Percentiles rank a stretch among this genome's conserved stretches.
Conservation (phyloP, 139 green algal genomes). For the Desmodesmus armatus region DNA sequence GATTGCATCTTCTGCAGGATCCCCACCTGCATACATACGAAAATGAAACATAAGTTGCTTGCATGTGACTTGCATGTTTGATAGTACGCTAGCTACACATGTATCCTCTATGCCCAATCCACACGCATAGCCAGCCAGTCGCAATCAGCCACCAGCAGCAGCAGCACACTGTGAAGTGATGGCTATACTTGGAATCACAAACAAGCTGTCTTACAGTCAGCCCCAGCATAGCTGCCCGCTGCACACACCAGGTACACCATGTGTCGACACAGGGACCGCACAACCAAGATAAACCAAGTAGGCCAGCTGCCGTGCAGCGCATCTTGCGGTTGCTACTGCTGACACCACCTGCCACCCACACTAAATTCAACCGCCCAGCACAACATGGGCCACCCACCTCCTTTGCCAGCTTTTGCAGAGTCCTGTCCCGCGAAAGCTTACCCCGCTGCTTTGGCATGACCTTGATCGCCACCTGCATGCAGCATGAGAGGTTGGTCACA, state of each 20-base stretch:
- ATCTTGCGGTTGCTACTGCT: not conserved
- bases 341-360: not conserved
- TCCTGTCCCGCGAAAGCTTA: conserved; percentile 54
- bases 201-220: no score
- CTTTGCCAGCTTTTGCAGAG: conserved; percentile 62
- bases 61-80: no score
- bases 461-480: conserved; percentile 57
- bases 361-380: not conserved
- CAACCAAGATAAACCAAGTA: no score
- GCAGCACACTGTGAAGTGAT: no score
- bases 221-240: no score
- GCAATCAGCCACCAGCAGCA: not conserved
- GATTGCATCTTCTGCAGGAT: conserved; percentile 46
- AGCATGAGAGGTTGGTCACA: no score
- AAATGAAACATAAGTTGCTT: not conserved
- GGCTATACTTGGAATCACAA: no score
- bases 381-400: conserved; percentile 56
- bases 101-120: no score
- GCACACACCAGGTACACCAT: no score
- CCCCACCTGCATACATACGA: conserved; percentile 18
- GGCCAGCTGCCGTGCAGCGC: no score
- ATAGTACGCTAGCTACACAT: no score
- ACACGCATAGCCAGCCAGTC: not conserved
- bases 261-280: no score
- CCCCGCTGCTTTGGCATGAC: conserved; percentile 64